Conservation (phyloP, 2,329 filamentous ascomycete species). For the Phyllosticta ampelicida region DNA sequence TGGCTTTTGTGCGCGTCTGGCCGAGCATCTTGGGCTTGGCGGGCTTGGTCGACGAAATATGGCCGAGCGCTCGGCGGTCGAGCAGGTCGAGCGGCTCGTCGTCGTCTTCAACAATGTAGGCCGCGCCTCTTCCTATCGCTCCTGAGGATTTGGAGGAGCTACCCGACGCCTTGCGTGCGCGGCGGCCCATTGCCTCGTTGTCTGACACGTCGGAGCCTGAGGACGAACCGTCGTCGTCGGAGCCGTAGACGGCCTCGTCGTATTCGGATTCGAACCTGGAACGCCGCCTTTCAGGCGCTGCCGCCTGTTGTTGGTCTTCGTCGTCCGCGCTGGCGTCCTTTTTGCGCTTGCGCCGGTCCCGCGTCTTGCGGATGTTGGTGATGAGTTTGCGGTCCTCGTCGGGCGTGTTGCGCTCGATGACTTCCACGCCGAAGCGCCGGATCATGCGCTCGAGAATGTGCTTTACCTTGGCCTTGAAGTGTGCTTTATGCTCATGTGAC, state of each 20-base stretch:
- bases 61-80: constrained; percentile 77
- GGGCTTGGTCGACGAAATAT: constrained; percentile 86
- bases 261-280: constrained; percentile 82
- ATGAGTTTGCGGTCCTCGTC: constrained; percentile 84
- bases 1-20: constrained; percentile 45
- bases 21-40: constrained; percentile 44
- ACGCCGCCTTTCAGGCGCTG: constrained; percentile 31
- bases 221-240: constrained; percentile 40
- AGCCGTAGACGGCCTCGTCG: constrained; percentile 87
- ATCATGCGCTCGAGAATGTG: constrained; percentile 94
- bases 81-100: constrained; percentile 92
- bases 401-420: constrained; percentile 69
- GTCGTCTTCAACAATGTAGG: constrained; percentile 89
- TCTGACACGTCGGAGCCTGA: constrained; percentile 52
- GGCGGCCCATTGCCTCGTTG: constrained; percentile 37
- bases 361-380: constrained; percentile 87
- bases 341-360: constrained; percentile 82
- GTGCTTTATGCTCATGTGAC: constrained; percentile 96
- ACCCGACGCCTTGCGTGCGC: constrained; percentile 20
- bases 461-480: constrained; percentile 95
- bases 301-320: constrained; percentile 29
- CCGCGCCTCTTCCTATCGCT: no score
- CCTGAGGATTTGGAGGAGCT: constrained; percentile 20
- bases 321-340: constrained; percentile 57
- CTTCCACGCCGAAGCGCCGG: constrained; percentile 74